A percentile compares a stretch with the other conserved stretches of the same genome.
Conservation (phyloP, 768 basidiomycete genomes). For the Mycena olivaceomarginata region DNA sequence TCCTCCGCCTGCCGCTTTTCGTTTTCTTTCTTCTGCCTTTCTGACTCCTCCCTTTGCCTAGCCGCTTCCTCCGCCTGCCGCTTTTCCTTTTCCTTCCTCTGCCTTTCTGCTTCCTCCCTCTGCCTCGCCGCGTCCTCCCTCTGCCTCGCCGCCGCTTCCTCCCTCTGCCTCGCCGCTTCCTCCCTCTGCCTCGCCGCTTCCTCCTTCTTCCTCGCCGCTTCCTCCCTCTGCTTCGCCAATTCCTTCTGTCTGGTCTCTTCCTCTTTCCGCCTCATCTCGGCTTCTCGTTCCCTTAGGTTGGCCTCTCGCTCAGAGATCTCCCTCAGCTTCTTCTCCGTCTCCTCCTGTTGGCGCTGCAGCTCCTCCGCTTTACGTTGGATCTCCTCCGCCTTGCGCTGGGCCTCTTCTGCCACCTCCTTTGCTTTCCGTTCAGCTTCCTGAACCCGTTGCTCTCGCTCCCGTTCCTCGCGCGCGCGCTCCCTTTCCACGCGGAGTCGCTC, state of each 20-base stretch:
- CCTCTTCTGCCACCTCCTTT: constrained; percentile 23
- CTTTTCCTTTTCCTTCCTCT: too few species aligned
- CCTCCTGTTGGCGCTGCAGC: constrained; percentile 42
- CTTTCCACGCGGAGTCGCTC: neutral
- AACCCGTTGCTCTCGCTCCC: constrained; percentile 4
- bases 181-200: constrained; percentile 29
- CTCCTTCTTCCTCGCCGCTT: constrained; percentile 41
- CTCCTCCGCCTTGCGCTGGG: constrained; percentile 32
- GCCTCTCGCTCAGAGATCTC: constrained; percentile 45
- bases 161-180: too few species aligned
- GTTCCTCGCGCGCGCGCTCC: neutral
- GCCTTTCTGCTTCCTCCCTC: too few species aligned
- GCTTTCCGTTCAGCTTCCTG: constrained; percentile 24
- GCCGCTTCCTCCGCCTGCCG: constrained; percentile 45
- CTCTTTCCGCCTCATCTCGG: constrained; percentile 40
- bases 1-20: too few species aligned
- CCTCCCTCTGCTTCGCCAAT: constrained; percentile 38
- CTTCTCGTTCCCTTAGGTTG: constrained; percentile 39
- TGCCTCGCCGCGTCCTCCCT: too few species aligned
- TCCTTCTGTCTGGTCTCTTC: constrained; percentile 46
- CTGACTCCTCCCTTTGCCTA: neutral
- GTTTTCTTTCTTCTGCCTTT: too few species aligned
- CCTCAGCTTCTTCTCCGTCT: constrained; percentile 43
- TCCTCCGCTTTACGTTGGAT: constrained; percentile 34
- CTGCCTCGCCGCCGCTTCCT: too few species aligned